Base-by-base conservation (phyloP, 2,329 filamentous ascomycete species). In the Aciculosporium take region DNA sequence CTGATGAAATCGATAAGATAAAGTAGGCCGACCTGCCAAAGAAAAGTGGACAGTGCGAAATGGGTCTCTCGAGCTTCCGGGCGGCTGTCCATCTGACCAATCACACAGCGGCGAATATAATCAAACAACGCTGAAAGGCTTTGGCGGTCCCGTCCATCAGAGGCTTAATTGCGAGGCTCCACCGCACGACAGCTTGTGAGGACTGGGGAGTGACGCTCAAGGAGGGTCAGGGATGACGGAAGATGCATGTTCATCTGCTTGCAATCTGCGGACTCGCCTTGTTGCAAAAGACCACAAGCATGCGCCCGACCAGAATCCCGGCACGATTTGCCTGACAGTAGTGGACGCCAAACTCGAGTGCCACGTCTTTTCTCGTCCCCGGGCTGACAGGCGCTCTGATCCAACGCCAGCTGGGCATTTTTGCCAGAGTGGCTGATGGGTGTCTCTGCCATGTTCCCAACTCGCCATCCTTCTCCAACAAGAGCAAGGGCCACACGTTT, bases 21-120 rank as follows among this genome's bases (percentile, higher is more conserved):
- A 44, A n/a, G n/a, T n/a, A n/a, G n/a, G n/a, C n/a, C n/a, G n/a
- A n/a, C n/a, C n/a, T n/a, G n/a, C n/a, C n/a, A 21, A 7, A 33
- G 17, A 23, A n/a, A 21, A 30, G 23, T 12, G 10, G 7, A 12
- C 17, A 18, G 21, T 10, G 38, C 30, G 28, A 41, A 51, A 40
- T 13, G 46, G 49, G n/a, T n/a, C n/a, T n/a, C n/a, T n/a, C n/a
- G n/a, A n/a, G n/a, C n/a, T n/a, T n/a, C n/a, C n/a, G n/a, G n/a
- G 40, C 6, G 3, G 9, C 9, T 15, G 13, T n/a, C n/a, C n/a
- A n/a, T n/a, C 4, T 30, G 18, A 18, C 45, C 41, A 52, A 51
- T 52, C 39, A 42, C n/a, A 37, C 23, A 23, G 32, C 18, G 39
- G 41, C 30, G 7, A 42, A 45, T 49, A 45, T 46, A 48, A 49